Conservation (phyloP, 2,329 filamentous ascomycete genomes). For the Aspergillus fischeri region DNA sequence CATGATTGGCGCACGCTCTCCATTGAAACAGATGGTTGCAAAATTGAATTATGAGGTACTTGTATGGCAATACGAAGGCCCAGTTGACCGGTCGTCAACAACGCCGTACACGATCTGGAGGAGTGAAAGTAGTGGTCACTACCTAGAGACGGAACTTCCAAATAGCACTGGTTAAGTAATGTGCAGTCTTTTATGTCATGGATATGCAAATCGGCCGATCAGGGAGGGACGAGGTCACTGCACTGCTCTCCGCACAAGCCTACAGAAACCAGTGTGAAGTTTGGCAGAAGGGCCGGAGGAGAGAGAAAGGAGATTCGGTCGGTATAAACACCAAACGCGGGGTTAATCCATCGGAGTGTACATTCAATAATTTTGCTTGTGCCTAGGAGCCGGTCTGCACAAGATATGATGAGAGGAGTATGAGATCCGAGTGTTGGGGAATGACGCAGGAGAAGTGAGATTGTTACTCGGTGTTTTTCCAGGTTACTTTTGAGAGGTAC, state of each 20-base stretch:
- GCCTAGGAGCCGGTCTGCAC: not conserved
- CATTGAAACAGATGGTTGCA: slow-evolving; percentile 36
- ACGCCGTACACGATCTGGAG: not conserved
- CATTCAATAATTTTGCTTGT: not conserved
- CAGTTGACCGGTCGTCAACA: not conserved
- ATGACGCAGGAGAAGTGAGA: not conserved
- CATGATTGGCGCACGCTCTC: slow-evolving; percentile 57
- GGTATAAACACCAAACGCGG: not conserved
- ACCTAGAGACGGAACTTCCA: not conserved
- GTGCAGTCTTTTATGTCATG: not conserved
- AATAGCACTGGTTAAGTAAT: not conserved
- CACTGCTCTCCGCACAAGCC: not conserved
- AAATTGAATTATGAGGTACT: not conserved
- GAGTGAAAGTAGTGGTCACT: not conserved
- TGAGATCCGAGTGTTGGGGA: not conserved
- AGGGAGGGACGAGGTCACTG: slow-evolving; percentile 3
- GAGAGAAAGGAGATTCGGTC: not conserved
- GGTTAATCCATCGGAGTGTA: not conserved
- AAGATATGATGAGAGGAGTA: not conserved
- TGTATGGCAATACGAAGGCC: not conserved
- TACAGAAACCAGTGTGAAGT: not conserved
- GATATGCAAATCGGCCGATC: slow-evolving; percentile 2
- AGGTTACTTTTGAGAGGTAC: not conserved
- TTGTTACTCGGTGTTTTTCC: not conserved
- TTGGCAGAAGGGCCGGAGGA: not conserved